A percentile compares a stretch with the other conserved stretches of the same genome.
phyloP scores from a whole-genome alignment of 1,139 yeast genomes.

The Blastobotrys persicus region DNA sequence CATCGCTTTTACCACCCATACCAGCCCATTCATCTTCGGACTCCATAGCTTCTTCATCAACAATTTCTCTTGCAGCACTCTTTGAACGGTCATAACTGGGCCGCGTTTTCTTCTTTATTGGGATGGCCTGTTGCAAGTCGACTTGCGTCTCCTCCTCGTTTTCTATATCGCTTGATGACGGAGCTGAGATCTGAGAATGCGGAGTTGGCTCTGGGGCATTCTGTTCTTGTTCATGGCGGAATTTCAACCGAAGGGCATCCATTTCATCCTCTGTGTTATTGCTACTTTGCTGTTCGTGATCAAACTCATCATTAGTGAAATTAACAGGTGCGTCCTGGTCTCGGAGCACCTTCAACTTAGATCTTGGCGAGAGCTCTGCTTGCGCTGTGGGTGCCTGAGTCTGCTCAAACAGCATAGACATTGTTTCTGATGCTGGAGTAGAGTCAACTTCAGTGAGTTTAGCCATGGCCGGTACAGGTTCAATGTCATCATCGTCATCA shows the following conservation, averaged over 20 bases:
- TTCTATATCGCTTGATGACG: slow-evolving; percentile 1
- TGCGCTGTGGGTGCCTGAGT: slow-evolving; percentile 14
- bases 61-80: slow-evolving; percentile 51
- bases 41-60: slow-evolving; percentile 90
- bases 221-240: slow-evolving; percentile 11
- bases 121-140: neutral
- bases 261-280: slow-evolving; percentile 10
- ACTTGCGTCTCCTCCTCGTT: neutral
- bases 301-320: neutral
- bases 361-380: slow-evolving; percentile 13
- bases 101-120: slow-evolving; percentile 7
- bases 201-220: slow-evolving; percentile 16
- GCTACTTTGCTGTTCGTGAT: neutral
- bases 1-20: slow-evolving; percentile 79
- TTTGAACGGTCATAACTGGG: slow-evolving; percentile 44
- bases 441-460: neutral
- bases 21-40: slow-evolving; percentile 97
- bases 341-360: slow-evolving; percentile 14
- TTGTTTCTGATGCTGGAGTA: slow-evolving; percentile 1
- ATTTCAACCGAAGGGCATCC: slow-evolving; percentile 12
- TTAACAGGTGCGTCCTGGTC: neutral
- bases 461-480: neutral
- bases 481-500: neutral
- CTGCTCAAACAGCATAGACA: slow-evolving; percentile 11
- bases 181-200: slow-evolving; percentile 15